Conservation (phyloP, 148 eudicot genomes). For the Agrostemma githago region DNA sequence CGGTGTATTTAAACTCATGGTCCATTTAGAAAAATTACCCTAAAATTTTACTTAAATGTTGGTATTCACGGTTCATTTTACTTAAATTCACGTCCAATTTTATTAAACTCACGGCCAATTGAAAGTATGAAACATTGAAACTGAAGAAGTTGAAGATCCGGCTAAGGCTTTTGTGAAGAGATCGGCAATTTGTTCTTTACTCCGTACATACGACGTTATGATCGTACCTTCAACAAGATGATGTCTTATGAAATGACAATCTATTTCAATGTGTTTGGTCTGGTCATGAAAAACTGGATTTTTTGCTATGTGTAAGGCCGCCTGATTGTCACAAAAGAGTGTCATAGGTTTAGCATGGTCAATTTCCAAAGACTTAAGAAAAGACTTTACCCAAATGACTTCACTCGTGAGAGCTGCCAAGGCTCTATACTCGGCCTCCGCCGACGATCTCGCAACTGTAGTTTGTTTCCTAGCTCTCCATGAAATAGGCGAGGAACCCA, state of each 20-base stretch:
- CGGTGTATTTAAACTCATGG: no score
- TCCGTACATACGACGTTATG: not conserved
- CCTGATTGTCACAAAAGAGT: conserved; percentile 8
- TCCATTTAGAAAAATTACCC: no score
- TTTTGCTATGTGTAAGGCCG: not conserved
- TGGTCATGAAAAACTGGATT: conserved; percentile 6
- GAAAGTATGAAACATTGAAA: no score
- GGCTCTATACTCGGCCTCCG: not conserved
- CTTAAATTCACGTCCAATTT: no score
- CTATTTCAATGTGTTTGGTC: conserved; percentile 3
- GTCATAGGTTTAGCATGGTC: not conserved
- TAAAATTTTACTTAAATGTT: no score
- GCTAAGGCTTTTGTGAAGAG: no score
- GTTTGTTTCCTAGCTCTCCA: conserved; percentile 9
- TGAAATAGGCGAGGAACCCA: no score
- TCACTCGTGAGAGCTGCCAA: not conserved
- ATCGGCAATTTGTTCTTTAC: no score
- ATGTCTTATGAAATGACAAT: conserved; percentile 4
- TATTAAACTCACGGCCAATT: no score
- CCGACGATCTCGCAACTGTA: not conserved
- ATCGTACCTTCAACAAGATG: not conserved
- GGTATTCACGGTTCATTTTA: no score
- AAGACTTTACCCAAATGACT: conserved; percentile 19
- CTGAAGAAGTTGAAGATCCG: no score
- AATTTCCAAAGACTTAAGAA: not conserved